These are phyloP conservation scores for Verticillium klebahnii DNA, from an alignment of 2,329 filamentous ascomycete species.

Conservation along the genomic window DNA sequence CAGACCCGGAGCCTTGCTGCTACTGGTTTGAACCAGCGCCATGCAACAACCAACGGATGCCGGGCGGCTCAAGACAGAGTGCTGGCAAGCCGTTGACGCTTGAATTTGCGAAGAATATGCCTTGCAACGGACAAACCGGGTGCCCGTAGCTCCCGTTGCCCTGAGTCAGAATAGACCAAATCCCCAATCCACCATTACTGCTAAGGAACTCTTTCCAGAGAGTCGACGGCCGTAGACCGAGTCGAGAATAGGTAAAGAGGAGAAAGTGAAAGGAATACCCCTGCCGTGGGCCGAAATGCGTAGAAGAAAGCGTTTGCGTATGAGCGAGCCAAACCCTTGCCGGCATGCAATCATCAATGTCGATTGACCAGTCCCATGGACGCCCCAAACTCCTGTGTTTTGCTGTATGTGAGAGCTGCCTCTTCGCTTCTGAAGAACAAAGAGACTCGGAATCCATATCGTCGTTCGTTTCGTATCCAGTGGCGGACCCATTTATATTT, in stretches of 20 bases:
- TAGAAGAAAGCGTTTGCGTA: conserved; percentile 4
- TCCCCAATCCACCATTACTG: conserved; percentile 8
- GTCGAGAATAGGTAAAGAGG: conserved; percentile 7
- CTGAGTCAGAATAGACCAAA: background rate
- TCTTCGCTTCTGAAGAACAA: conserved; percentile 9
- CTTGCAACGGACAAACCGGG: conserved; percentile 1
- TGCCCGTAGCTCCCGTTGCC: background rate
- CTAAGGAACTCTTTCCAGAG: conserved; percentile 10
- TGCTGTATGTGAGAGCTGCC: conserved; percentile 10
- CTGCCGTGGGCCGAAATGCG: conserved; percentile 12
- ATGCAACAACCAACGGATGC: background rate
- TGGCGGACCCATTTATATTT: conserved; percentile 40
- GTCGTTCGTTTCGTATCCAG: conserved; percentile 19
- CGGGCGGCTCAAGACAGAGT: background rate
- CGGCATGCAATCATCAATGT: conserved; percentile 1
- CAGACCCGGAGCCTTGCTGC: background rate
- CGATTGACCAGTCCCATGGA: conserved; percentile 6
- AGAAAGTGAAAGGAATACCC: conserved; percentile 6
- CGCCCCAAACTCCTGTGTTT: conserved; percentile 14
- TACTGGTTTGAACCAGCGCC: background rate
- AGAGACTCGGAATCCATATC: conserved; percentile 14
- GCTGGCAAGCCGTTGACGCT: background rate
- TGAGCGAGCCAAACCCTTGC: background rate
- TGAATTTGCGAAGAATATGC: conserved; percentile 10
- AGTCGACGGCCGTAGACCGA: conserved; percentile 3